Base-by-base conservation (phyloP, 306 rosid species). In the Pyrus pyrifolia region DNA sequence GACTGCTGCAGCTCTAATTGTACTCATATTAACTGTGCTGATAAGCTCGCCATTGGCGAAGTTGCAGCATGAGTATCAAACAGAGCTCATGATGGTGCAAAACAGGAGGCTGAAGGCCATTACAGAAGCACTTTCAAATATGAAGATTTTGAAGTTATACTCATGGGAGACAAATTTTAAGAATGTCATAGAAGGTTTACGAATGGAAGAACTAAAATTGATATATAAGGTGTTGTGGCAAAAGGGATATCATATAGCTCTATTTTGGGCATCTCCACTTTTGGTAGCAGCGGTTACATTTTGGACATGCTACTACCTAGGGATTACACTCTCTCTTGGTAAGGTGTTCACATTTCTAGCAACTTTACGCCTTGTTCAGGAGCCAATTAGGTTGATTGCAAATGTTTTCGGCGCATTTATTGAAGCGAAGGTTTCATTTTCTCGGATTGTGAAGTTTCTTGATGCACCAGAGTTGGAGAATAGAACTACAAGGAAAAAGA, bases 71-170 rank as follows among this genome's bases (percentile, higher is more conserved):
- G 71, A 74, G 35, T 55, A 82, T 18, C 85, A 69, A 14, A 74
- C 63, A 14, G 63, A 74, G 59, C 40, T 82, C 59, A 78, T 64
- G 76, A 30, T 17, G 58, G 66, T 80, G 52, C 85, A 82, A 59
- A 67, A 82, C 12, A 69, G 19, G 42, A 75, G 85, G 72, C 11
- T 82, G 12, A 82, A 70, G 64, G 45, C 76, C n/a, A 69, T 78
- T 4, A 44, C 80, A 2, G 80, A 82, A 55, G 85, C 82, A 4
- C 73, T 82, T 7, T 57, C 74, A 30, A 82, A 78, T 66, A 78
- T 82, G 80, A 82, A 82, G 74, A 76, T 82, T 25, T 74, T 82
- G 64, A 82, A 82, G 82, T 55, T 82, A 58, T 78, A 82, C 35
- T 76, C 82, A 6, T 82, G 85, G 85, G 85, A 78, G 76, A 82